Evolutionary conservation across 768 basidiomycete genomes (phyloP).

Genomic region (Piloderma croceum): DNA sequence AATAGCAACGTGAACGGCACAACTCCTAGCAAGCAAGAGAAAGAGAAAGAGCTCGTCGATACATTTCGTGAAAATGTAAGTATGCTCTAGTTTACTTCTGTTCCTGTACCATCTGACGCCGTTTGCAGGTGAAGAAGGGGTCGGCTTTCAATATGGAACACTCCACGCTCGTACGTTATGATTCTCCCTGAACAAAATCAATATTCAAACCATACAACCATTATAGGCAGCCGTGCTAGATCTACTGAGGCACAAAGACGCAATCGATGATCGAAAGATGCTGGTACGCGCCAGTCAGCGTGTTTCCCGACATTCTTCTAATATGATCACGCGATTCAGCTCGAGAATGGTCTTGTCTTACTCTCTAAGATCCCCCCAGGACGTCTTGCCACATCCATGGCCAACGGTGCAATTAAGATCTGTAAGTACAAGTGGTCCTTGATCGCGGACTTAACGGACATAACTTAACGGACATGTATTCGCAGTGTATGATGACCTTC

Average conservation of each 20-base stretch:
- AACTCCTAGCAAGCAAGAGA: conserved; percentile 11
- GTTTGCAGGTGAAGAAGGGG: conserved; percentile 41
- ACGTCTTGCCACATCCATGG: too few relatives aligned
- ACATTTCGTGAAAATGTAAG: conserved; percentile 41
- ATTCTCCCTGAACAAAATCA: not conserved
- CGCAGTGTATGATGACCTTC: conserved; percentile 75
- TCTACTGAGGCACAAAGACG: conserved; percentile 48
- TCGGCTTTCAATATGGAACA: conserved; percentile 30
- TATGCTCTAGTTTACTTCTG: not conserved
- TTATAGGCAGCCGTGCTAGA: conserved; percentile 58
- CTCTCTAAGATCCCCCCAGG: conserved; percentile 55
- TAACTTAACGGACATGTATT: too few relatives aligned
- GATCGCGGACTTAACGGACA: too few relatives aligned
- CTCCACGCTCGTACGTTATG: conserved; percentile 36
- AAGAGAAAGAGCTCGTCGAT: conserved; percentile 31
- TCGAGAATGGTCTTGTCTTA: conserved; percentile 64
- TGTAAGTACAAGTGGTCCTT: too few relatives aligned
- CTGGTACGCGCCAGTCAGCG: conserved; percentile 40
- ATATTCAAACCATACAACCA: not conserved
- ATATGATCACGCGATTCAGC: conserved; percentile 32
- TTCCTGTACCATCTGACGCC: not conserved
- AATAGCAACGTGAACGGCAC: conserved; percentile 13
- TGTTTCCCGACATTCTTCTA: not conserved
- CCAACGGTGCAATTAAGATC: too few relatives aligned
- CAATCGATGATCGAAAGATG: conserved; percentile 74